Base-by-base conservation (phyloP, 2,329 filamentous ascomycete genomes). In the Cordyceps javanica region DNA sequence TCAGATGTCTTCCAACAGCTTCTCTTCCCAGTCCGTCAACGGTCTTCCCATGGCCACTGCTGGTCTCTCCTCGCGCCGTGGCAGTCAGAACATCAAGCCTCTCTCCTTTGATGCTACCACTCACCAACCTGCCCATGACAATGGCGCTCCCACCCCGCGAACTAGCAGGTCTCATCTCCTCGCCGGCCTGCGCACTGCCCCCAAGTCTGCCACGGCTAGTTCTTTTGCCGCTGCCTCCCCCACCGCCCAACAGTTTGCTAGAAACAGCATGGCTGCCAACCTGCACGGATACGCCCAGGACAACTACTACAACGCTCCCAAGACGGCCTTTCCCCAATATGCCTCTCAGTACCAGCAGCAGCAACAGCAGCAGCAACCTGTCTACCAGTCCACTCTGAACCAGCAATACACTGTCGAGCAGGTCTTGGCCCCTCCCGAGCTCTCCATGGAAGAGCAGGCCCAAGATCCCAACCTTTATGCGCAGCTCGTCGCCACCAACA, bases 1-100 rank as follows among this genome's bases (percentile, higher is more conserved):
- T 94, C 91, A 95, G 83, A 97, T 97, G 93, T 90, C 91, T 79
- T 93, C 91, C 81, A 90, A 87, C 74, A 89, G 89, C 73, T 77
- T 82, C 72, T 80, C 88, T 73, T 79, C 83, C 70, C 55, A 57
- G 28, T 16, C 45, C 46, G 45, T 10, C 36, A 83, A 83, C 73
- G 87, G 85, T 66, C 80, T 96, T 66, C 85, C 86, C 69, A 85
- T 90, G 76, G 88, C 91, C 55, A 80, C 84, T 61, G 85, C 88
- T 63, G 90, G 91, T 68, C 89, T 96, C 69, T 91, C 90, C 62
- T 93, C 92, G 26, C 81, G 82, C 67, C 88, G 94, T 63, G 90
- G 95, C 69, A 89, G 90, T 64, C 85, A 90, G 68, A 88, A 90
- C 71, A 88, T 96, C 75, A 97, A 97, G 79, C 91, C 91, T 64